These are phyloP conservation scores for Corylus heterophylla DNA, from an alignment of 306 rosid genomes.

Conservation along the genomic window DNA sequence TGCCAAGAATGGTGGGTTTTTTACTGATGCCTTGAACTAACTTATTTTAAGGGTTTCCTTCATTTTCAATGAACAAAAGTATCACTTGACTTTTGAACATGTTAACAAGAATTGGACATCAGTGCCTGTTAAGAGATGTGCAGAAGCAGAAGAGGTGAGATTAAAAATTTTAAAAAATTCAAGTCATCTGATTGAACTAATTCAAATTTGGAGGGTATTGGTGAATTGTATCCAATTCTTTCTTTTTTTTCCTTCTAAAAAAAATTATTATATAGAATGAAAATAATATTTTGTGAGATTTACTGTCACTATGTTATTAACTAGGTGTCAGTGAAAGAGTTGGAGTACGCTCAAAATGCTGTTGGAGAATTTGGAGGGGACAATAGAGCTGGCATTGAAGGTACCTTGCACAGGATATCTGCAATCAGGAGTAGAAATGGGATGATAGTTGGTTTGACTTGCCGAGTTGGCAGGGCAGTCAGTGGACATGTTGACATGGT, in stretches of 20 bases:
- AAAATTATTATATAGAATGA: not conserved
- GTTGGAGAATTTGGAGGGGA: conserved; percentile 70
- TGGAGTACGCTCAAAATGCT: conserved; percentile 63
- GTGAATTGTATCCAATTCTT: not conserved
- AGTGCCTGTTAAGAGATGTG: not conserved
- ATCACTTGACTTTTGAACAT: not conserved
- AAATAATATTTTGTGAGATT: not conserved
- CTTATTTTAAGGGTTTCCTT: not conserved
- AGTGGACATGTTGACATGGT: conserved; percentile 65
- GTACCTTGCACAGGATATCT: conserved; percentile 72
- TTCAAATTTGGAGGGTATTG: not conserved
- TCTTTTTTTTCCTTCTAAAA: not conserved
- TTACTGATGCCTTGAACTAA: not conserved
- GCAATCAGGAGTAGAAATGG: conserved; percentile 69
- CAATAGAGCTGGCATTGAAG: conserved; percentile 79
- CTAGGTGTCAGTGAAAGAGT: conserved; percentile 63
- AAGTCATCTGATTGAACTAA: not conserved
- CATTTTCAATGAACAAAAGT: not conserved
- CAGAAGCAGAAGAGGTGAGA: not conserved
- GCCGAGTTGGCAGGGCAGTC: conserved; percentile 67
- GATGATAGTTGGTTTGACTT: conserved; percentile 63
- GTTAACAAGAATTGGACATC: not conserved
- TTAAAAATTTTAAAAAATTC: not conserved
- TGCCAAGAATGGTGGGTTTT: not conserved
- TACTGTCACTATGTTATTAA: conserved; percentile 26